Evolutionary conservation across 257 asterid genomes (phyloP), one percentile per base, ranked within the genome.

Genomic region (Leonotis leonurus): DNA sequence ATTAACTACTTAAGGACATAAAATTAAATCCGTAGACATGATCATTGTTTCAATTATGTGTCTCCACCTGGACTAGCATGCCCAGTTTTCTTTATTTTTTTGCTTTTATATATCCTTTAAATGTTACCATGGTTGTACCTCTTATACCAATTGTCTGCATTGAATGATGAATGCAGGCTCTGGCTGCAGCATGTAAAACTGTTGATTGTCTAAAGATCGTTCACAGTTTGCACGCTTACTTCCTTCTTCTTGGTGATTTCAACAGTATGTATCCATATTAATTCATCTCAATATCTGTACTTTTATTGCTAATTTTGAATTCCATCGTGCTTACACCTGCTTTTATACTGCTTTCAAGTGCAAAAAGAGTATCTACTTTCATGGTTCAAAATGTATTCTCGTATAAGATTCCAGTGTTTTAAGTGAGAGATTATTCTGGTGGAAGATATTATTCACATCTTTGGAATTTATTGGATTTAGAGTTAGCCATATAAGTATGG

Each of bases 121-220:
- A 62, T 55, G 51, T 62, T 56, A 64, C 57, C 56, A 16, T 48
- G 49, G 21, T 43, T 52, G 60, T 56, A 39, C 46, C 29, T 58
- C 58, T 58, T 65, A 46, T 29, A 40, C 72, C 70, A 58, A 68
- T 56, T 62, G 32, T 60, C 52, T 58, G 62, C 55, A 63, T 33
- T 70, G 74, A 49, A 56, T 71, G 49, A 77, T 59, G 75, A 59
- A 62, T 79, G 83, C 94, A 93, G 99, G 99, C 97, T 61, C 81
- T 93, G 64, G 99, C 99, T 64, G 99, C 99, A 18, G 99, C 97
- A 8, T 75, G 86, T 37, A 93, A 93, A 81, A 85, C 97, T 61
- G 99, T 93, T 64, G 97, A 93, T 71, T 87, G 80, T 78, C 95
- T 87, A 9, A 93, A 93, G 86, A 72, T 83, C 58, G 94, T 83